These are phyloP conservation scores for Aristolochia fimbriata DNA, from an alignment of 164 flowering plant species.

Conservation along the genomic window DNA sequence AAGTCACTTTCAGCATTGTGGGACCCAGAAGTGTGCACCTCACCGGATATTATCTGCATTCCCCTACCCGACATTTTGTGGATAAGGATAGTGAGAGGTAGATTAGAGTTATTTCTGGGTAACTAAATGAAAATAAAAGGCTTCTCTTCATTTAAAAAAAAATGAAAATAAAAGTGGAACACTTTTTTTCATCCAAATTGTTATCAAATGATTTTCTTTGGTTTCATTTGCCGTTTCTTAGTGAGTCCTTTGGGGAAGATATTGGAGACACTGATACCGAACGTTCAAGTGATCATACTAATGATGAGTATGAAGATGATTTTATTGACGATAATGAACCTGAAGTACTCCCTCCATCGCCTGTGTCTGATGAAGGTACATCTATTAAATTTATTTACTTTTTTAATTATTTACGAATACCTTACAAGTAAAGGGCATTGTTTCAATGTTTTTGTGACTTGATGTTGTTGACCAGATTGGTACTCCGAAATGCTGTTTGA, in stretches of 20 bases:
- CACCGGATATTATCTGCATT: constrained; percentile 47
- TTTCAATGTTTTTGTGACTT: background rate
- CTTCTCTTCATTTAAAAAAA: background rate
- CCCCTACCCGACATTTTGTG: constrained; percentile 10
- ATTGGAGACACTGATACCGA: constrained; percentile 48
- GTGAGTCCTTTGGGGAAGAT: constrained; percentile 64
- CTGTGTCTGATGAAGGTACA: constrained; percentile 69
- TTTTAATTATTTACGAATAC: background rate
- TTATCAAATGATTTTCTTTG: background rate
- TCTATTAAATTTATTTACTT: background rate
- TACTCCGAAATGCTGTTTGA: background rate
- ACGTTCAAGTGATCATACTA: constrained; percentile 28
- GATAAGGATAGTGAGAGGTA: constrained; percentile 49
- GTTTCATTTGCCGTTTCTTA: constrained; percentile 26
- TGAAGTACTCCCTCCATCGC: constrained; percentile 29
- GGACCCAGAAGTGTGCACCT: constrained; percentile 77
- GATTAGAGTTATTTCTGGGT: constrained; percentile 3
- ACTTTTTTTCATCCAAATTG: background rate
- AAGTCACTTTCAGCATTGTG: constrained; percentile 54
- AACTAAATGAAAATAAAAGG: background rate
- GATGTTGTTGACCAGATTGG: background rate
- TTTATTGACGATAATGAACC: constrained; percentile 42
- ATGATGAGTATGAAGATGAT: constrained; percentile 40
- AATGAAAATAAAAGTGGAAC: background rate
- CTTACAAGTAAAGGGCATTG: background rate